Evolutionary conservation across 345 rosid genomes (phyloP).

Genomic region (Nasturtium officinale): DNA sequence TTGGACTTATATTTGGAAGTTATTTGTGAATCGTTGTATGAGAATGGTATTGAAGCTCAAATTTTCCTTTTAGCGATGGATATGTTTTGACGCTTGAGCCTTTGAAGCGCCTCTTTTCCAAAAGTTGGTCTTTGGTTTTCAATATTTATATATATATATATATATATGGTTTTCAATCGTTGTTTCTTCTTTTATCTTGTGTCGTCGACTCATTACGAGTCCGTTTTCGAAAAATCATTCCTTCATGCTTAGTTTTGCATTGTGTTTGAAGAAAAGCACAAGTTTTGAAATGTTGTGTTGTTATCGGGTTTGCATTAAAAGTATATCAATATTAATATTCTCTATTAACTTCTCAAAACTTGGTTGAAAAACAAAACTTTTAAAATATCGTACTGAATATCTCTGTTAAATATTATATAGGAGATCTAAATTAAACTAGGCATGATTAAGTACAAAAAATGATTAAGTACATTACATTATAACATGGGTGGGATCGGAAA

Average conservation of each 20-base stretch:
- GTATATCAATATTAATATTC: background rate
- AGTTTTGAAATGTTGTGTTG: background rate
- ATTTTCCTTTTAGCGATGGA: background rate
- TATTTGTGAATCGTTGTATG: background rate
- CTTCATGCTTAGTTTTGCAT: background rate
- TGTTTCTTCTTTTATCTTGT: background rate
- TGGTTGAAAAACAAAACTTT: no score
- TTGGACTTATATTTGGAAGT: no score
- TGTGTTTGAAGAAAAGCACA: background rate
- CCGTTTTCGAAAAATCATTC: no score
- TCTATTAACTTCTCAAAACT: background rate
- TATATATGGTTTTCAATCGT: no score
- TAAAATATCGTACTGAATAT: background rate
- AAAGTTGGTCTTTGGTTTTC: background rate
- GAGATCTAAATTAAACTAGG: background rate
- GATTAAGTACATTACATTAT: background rate
- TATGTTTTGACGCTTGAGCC: background rate
- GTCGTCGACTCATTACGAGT: no score
- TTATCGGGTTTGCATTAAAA: no score
- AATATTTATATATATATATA: no score
- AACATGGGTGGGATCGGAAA: slow-evolving; percentile 7
- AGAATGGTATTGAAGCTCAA: background rate
- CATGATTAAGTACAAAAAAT: slow-evolving; percentile 6
- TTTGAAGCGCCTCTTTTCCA: background rate
- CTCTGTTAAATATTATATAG: background rate